These are phyloP conservation scores for Thelonectria blattea DNA, from an alignment of 2,329 filamentous ascomycete species.

Conservation along the genomic window DNA sequence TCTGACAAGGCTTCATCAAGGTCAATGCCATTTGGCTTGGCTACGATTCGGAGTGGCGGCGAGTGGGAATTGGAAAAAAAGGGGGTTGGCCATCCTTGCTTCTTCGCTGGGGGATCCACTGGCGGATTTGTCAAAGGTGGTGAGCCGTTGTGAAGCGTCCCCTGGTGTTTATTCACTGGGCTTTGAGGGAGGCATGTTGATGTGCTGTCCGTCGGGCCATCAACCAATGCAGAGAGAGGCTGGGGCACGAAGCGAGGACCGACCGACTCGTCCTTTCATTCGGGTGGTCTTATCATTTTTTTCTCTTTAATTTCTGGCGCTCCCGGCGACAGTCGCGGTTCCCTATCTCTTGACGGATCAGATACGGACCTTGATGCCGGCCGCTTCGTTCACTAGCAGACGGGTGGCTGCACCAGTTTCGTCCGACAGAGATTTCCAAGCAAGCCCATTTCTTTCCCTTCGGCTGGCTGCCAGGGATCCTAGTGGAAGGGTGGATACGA, in stretches of 20 bases:
- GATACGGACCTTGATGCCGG: not conserved
- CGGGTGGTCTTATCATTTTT: not conserved
- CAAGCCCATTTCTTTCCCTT: not conserved
- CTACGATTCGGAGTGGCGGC: conserved; percentile 4
- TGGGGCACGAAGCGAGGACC: not conserved
- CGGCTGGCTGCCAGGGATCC: too few relatives aligned
- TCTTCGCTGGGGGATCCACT: conserved; percentile 6
- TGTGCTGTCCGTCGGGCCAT: not conserved
- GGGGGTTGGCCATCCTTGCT: conserved; percentile 27
- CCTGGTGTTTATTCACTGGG: not conserved
- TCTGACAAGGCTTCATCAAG: conserved; percentile 6
- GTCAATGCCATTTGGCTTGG: not conserved
- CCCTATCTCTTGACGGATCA: not conserved
- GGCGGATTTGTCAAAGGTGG: not conserved
- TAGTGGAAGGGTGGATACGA: not conserved
- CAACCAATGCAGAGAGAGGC: not conserved
- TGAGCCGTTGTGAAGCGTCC: not conserved
- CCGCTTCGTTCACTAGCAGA: not conserved
- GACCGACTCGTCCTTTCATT: not conserved
- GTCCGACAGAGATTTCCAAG: not conserved
- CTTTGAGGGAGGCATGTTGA: not conserved
- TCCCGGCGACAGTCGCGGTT: conserved; percentile 1
- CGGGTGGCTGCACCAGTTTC: not conserved
- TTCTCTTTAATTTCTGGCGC: not conserved
- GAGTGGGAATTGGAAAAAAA: conserved; percentile 27